These are phyloP conservation scores for Daldinia vernicosa DNA, from an alignment of 495 filamentous ascomycete genomes.

Conservation along the genomic window DNA sequence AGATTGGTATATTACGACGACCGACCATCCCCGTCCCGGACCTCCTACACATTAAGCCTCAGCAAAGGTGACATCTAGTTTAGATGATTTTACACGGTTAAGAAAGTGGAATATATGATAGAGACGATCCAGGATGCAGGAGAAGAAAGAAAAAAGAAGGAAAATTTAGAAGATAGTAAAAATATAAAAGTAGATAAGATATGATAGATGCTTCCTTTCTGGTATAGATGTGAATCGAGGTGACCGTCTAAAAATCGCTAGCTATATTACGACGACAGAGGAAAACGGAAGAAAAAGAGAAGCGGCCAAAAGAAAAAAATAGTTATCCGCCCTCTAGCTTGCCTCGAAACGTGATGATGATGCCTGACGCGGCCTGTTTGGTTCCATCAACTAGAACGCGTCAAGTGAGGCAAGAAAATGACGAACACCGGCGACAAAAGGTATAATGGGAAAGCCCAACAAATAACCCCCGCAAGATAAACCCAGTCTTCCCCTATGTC, in stretches of 20 bases:
- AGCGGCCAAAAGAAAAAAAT: slow-evolving; percentile 1
- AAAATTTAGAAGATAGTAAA: background rate
- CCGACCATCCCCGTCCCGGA: background rate
- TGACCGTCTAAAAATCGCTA: slow-evolving; percentile 41
- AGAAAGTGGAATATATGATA: slow-evolving; percentile 10
- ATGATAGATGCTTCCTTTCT: slow-evolving; percentile 32
- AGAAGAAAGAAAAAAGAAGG: too few relatives aligned
- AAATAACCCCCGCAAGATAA: slow-evolving; percentile 21
- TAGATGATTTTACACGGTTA: slow-evolving; percentile 15
- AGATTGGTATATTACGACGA: background rate
- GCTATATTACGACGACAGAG: slow-evolving; percentile 36
- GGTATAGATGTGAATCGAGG: slow-evolving; percentile 40
- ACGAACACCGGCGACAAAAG: slow-evolving; percentile 16
- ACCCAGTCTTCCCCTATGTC: slow-evolving; percentile 5
- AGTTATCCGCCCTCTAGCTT: slow-evolving; percentile 11
- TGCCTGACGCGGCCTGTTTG: slow-evolving; percentile 6
- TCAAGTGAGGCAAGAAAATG: slow-evolving; percentile 5
- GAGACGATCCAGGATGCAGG: background rate
- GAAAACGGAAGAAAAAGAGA: slow-evolving; percentile 15
- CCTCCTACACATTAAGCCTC: slow-evolving; percentile 26
- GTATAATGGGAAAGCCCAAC: slow-evolving; percentile 20
- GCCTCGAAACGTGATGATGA: slow-evolving; percentile 14
- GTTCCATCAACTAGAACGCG: slow-evolving; percentile 11
- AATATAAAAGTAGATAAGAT: slow-evolving; percentile 12
- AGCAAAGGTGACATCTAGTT: slow-evolving; percentile 2